A percentile compares a stretch with the other conserved stretches of the same genome.
phyloP scores from a whole-genome alignment of 2,329 filamentous ascomycete species.

The Pseudodiploospora longispora region DNA sequence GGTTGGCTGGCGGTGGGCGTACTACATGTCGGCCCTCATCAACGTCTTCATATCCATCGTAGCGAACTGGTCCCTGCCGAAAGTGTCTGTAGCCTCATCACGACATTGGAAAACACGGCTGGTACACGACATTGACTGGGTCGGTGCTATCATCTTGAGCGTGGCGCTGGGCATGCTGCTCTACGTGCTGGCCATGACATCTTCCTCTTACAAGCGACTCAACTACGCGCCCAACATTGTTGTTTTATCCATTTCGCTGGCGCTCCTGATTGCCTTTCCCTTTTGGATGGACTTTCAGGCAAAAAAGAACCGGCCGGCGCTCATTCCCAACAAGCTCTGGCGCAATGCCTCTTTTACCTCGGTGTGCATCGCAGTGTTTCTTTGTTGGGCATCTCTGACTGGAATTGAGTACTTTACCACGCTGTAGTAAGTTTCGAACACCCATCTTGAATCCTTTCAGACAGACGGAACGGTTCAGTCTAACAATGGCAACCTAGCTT shows the following conservation, averaged over 20 bases:
- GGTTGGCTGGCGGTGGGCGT: constrained; percentile 39
- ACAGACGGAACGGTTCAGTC: constrained; percentile 16
- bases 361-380: constrained; percentile 38
- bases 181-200: constrained; percentile 41
- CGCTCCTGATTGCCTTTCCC: constrained; percentile 8
- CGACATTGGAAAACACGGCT: constrained; percentile 19
- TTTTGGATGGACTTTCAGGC: constrained; percentile 10
- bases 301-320: constrained; percentile 5
- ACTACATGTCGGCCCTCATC: constrained; percentile 30
- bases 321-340: constrained; percentile 50
- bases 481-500: constrained; percentile 25
- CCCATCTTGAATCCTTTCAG: not conserved
- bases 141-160: constrained; percentile 38
- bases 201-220: constrained; percentile 16
- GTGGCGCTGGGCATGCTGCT: constrained; percentile 39
- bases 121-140: constrained; percentile 43
- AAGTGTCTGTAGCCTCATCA: constrained; percentile 13
- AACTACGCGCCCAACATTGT: constrained; percentile 4
- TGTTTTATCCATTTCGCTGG: constrained; percentile 1
- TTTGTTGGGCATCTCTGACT: constrained; percentile 34
- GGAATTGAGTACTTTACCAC: constrained; percentile 30
- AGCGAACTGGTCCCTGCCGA: constrained; percentile 29
- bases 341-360: constrained; percentile 42
- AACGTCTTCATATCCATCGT: constrained; percentile 26
- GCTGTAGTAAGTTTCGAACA: constrained; percentile 2